Evolutionary conservation across 768 basidiomycete genomes (phyloP), one percentile per base, ranked within the genome.

Genomic region (Boletellus ananas): DNA sequence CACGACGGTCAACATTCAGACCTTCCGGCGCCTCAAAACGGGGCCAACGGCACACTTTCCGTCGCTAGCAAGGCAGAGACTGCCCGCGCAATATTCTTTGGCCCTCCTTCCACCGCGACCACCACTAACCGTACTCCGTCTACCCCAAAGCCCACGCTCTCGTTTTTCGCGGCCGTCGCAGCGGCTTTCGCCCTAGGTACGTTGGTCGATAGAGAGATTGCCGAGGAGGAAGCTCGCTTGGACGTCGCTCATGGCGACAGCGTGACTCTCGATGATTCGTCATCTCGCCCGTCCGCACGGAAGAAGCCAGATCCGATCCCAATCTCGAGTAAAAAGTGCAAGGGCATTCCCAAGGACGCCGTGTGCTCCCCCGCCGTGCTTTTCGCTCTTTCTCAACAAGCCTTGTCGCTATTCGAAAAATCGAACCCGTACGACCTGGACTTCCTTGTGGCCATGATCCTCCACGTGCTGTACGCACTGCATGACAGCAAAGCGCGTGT

Each of bases 121-220:
- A 13, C 52, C 16, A 51, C 60, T 3, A 34, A 41, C 41, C 60
- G 58, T 10, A 27, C 44, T 46, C 5, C 47, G 43, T 3, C 52
- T 34, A 36, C 51, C 16, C 50, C 60, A 34, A 58, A 52, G 43
- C 62, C 59, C 4, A 57, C 67, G 0, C 51, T 69, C 8, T 70
- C 69, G 31, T 78, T 87, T 59, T 87, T 87, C 53, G 79, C 82
- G 0, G 72, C 78, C 2, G 74, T 79, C 38, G 78, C 79, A 43
- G 80, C 79, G 1, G 72, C 77, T 2, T 75, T 86, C 34, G 84
- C 85, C 1, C 61, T 87, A 45, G 86, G 83, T 25, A 76, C 78
- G 39, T 62, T 75, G 40, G 62, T 70, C 9, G 67, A 71, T 4
- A 60, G 60, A 55, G 64, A 65, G 34, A 49, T 65, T 17, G 39